Base-by-base conservation (phyloP, 1,284 basidiomycete species). In the Marasmius fiardii region DNA sequence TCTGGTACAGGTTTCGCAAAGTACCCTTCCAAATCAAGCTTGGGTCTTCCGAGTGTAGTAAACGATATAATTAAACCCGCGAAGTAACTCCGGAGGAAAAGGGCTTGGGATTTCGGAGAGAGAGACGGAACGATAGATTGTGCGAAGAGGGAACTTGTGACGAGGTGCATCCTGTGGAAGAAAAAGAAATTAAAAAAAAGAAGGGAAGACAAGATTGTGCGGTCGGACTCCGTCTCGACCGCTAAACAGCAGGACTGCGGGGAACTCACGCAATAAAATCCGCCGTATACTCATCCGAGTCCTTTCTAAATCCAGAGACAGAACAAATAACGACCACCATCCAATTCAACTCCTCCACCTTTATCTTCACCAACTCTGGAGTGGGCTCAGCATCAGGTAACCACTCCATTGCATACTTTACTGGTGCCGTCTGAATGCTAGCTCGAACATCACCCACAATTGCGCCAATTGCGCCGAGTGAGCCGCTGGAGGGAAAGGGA, bases 61-160 rank as follows among this genome's bases (percentile, higher is more conserved):
- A n/a, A n/a, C 68, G 74, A 81, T 70, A 71, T 74, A 0, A 60
- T 60, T 7, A 83, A 65, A 5, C 65, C 65, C 26, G 66, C 53
- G 49, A 82, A 65, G 61, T 79, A 80, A 1, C 68, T 66, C 28
- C 76, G 75, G 20, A 84, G 65, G 44, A 79, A 68, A n/a, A 73
- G 63, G 0, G 60, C 69, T 63, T 75, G 72, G 1, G 74, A 74
- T 1, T 63, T 57, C 0, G 69, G 72, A 11, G 68, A 64, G 20
- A 81, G 61, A 54, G 68, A 65, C 11, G 71, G 64, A 4, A 73
- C 59, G 41, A 76, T 57, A 0, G 81, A 72, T 1, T 74, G 69
- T n/a, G 81, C 64, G 61, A 82, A 82, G 37, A 80, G 63, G 6
- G 75, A 74, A n/a, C 79, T 80, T 0, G 82, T 83, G 49, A 82